Evolutionary conservation across 768 basidiomycete species (phyloP).

Genomic region (Amanita pallidorosea): DNA sequence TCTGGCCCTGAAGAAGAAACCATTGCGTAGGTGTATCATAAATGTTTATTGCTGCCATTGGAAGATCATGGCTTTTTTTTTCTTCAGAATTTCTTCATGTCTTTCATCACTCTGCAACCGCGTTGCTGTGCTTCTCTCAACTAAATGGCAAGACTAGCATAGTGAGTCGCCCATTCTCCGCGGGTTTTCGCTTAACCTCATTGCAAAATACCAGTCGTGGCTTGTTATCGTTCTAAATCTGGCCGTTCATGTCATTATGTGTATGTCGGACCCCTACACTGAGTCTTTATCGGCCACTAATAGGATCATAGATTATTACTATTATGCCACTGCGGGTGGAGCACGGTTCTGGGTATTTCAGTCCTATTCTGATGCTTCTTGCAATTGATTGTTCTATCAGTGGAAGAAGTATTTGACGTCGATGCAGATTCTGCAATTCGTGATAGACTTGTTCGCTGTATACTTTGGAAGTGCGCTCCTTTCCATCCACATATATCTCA

Average conservation of each 20-base stretch:
- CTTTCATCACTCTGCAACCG: slow-evolving; percentile 98
- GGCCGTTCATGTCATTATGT: slow-evolving; percentile 95
- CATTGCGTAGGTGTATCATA: slow-evolving; percentile 53
- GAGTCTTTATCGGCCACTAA: neutral
- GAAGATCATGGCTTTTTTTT: neutral
- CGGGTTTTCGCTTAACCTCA: neutral
- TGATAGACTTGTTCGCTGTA: slow-evolving; percentile 82
- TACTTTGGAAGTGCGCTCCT: slow-evolving; percentile 86
- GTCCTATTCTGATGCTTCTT: neutral
- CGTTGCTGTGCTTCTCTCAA: slow-evolving; percentile 88
- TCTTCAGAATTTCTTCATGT: slow-evolving; percentile 88
- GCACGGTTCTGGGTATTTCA: slow-evolving; percentile 82
- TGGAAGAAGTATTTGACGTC: slow-evolving; percentile 98
- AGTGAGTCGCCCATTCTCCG: slow-evolving; percentile 36
- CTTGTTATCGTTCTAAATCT: slow-evolving; percentile 88
- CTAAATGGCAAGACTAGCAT: slow-evolving; percentile 91
- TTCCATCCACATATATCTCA: neutral
- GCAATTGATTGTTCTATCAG: slow-evolving; percentile 25
- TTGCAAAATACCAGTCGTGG: slow-evolving; percentile 65
- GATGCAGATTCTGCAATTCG: slow-evolving; percentile 95
- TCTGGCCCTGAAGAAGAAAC: slow-evolving; percentile 97
- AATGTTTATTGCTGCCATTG: neutral
- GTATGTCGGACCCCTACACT: slow-evolving; percentile 35
- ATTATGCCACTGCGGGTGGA: slow-evolving; percentile 96
- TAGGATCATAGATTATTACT: slow-evolving; percentile 80